Evolutionary conservation across 805 yeast species (phyloP).

Genomic region (Spathaspora girioi): DNA sequence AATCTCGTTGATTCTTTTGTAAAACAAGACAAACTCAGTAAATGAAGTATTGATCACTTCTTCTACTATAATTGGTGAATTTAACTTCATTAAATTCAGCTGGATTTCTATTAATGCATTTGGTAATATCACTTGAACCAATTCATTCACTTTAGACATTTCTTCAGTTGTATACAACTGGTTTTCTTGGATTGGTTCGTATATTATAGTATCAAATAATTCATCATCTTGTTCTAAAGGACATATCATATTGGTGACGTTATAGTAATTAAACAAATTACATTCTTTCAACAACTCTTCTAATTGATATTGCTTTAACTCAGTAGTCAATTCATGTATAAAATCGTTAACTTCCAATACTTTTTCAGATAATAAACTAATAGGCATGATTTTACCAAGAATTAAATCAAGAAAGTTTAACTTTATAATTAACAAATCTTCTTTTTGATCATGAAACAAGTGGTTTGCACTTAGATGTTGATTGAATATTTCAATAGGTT

Average conservation of each 20-base stretch:
- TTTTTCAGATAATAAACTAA: conserved; percentile 36
- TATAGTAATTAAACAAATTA: conserved; percentile 55
- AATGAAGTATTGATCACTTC: conserved; percentile 51
- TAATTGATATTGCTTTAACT: conserved; percentile 45
- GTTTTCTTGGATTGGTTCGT: conserved; percentile 63
- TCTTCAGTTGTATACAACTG: conserved; percentile 46
- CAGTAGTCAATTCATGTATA: conserved; percentile 31
- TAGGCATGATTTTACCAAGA: conserved; percentile 48
- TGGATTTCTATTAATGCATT: conserved; percentile 59
- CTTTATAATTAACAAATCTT: conserved; percentile 42
- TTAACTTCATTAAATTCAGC: conserved; percentile 49
- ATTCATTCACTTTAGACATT: conserved; percentile 40
- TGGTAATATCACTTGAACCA: conserved; percentile 53
- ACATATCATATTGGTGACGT: conserved; percentile 68
- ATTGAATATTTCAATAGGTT: conserved; percentile 41
- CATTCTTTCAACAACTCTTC: conserved; percentile 47
- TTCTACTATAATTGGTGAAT: conserved; percentile 61
- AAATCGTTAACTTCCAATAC: conserved; percentile 29
- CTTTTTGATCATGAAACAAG: conserved; percentile 18
- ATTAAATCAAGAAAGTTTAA: conserved; percentile 62
- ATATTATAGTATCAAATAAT: conserved; percentile 56
- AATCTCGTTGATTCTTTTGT: conserved; percentile 35
- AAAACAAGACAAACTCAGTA: conserved; percentile 46
- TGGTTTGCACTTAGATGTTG: conserved; percentile 27
- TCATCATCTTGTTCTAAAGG: conserved; percentile 49